Base-by-base conservation (phyloP, 164 flowering plant species). In the Euptelea pleiosperma region DNA sequence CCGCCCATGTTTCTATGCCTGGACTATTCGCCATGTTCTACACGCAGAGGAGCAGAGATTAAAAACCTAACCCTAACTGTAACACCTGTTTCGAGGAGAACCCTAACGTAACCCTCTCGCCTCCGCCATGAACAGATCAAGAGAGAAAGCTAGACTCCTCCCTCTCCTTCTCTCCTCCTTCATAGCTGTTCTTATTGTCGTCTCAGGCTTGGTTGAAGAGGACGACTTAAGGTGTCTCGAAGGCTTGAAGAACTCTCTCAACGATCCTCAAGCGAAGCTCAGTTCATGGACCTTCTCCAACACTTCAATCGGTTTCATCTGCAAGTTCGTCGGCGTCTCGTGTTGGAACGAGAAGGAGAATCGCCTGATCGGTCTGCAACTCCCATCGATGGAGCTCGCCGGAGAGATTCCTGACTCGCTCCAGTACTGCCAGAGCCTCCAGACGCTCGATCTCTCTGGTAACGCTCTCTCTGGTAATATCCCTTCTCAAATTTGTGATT, bases 321-420 rank as follows among this genome's bases (percentile, higher is more conserved):
- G 81, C 62, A 62, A 31, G 7, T 66, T 77, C 54, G 33, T 14
- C 43, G 81, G 81, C 3, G 78, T 69, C 14, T 16, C 63, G 0
- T 77, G 81, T 63, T 77, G 80, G 80, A 73, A 77, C 68, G 72
- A 60, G 48, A 42, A 36, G 26, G 81, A 77, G 37, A 70, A 61
- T 52, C 54, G 76, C 11, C 5, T 77, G 22, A 47, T 74, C 52
- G 56, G 61, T 6, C 52, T 77, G 8, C 60, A 61, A 22, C 76
- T 77, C 45, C 58, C 62, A 2, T 31, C 55, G 0, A 54, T 64
- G 57, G 30, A 21, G 16, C 70, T 77, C 28, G 1, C 57, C 14
- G 78, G 81, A 1, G 8, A 26, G 15, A 15, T 77, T 12, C 78
- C 76, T 4, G 67, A 61, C 0, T 56, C 76, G 1, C 47, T 77